Evolutionary conservation across 305 asterid genomes (phyloP).

Genomic region (Fraxinus platypoda): DNA sequence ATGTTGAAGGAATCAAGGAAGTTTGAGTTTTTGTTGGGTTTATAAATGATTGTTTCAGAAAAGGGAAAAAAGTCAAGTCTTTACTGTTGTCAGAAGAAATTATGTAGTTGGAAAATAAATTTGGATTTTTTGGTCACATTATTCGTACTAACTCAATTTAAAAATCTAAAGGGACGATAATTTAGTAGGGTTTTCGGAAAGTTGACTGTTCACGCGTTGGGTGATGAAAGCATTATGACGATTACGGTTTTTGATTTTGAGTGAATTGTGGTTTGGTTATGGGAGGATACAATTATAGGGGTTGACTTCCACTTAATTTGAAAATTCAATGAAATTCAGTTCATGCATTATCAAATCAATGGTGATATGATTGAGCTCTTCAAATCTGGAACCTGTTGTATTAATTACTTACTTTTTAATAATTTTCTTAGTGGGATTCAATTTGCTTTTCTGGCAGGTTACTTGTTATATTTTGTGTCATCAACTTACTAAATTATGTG

Average conservation of each 20-base stretch:
- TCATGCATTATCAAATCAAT: background rate
- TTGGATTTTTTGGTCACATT: background rate
- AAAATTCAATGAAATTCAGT: background rate
- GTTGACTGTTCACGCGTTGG: background rate
- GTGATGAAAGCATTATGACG: background rate
- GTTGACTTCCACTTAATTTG: background rate
- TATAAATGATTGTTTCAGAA: conserved; percentile 3
- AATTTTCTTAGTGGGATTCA: conserved; percentile 4
- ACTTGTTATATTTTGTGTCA: conserved; percentile 65
- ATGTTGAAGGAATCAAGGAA: background rate
- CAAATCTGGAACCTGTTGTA: background rate
- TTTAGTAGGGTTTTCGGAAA: background rate
- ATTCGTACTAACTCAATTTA: conserved; percentile 3
- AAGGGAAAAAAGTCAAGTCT: background rate
- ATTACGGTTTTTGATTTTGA: background rate
- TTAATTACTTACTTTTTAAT: background rate
- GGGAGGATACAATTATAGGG: background rate
- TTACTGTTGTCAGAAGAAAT: background rate
- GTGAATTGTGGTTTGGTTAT: background rate
- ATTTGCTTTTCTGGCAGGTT: conserved; percentile 47
- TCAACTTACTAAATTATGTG: conserved; percentile 73
- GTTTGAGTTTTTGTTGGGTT: conserved; percentile 19
- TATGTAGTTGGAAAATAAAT: background rate
- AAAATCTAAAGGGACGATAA: background rate
- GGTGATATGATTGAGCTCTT: background rate